Evolutionary conservation across 2,329 filamentous ascomycete species (phyloP).

Genomic region (Xylariaceae sp.): DNA sequence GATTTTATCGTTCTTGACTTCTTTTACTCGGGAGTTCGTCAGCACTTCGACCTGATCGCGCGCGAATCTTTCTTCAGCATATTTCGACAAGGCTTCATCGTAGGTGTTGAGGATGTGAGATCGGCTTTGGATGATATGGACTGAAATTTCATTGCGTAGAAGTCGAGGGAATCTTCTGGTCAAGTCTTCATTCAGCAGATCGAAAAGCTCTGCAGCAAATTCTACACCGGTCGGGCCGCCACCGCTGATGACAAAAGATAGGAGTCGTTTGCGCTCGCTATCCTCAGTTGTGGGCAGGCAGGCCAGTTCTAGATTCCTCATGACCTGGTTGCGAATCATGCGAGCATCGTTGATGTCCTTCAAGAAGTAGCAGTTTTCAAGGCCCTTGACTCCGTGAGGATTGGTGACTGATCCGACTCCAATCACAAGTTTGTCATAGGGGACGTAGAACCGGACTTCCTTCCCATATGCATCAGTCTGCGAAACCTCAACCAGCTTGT

Average conservation of each 20-base stretch:
- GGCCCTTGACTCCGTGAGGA: conserved; percentile 89
- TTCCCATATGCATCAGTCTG: conserved; percentile 69
- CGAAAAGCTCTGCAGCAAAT: conserved; percentile 93
- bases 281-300: conserved; percentile 91
- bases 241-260: conserved; percentile 95
- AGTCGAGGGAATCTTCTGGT: conserved; percentile 80
- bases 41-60: conserved; percentile 89
- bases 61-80: conserved; percentile 85
- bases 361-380: conserved; percentile 91
- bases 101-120: conserved; percentile 98
- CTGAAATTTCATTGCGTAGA: conserved; percentile 94
- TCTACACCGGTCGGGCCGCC: conserved; percentile 96
- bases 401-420: conserved; percentile 92
- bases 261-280: conserved; percentile 77
- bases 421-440: conserved; percentile 94
- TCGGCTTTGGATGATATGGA: conserved; percentile 93
- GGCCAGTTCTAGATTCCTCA: conserved; percentile 85
- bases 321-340: conserved; percentile 80
- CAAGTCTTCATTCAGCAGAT: conserved; percentile 93
- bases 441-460: conserved; percentile 83
- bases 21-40: conserved; percentile 89
- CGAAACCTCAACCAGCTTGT: conserved; percentile 85
- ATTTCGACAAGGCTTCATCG: conserved; percentile 88
- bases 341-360: conserved; percentile 94
- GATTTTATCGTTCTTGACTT: conserved; percentile 80